Conservation (phyloP, 2,329 filamentous ascomycete species). For the Colletotrichum chrysophilum region DNA sequence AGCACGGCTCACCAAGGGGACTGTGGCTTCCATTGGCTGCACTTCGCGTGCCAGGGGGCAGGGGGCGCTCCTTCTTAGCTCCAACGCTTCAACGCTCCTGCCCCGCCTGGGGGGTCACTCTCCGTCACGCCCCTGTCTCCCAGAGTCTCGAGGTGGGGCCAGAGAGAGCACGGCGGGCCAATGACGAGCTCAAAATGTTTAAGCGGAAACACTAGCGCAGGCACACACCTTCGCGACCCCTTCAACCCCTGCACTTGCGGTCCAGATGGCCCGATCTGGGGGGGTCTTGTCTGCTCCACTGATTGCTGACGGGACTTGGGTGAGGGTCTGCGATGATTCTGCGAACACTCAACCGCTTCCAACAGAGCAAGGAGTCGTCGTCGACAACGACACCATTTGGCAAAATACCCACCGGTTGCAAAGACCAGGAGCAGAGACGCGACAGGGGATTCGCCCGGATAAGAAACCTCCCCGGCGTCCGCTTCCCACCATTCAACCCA, state of each 20-base stretch:
- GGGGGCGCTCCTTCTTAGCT: neutral
- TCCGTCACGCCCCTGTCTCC: neutral
- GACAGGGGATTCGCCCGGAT: neutral
- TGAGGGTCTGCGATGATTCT: neutral
- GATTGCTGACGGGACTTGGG: neutral
- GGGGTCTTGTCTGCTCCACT: neutral
- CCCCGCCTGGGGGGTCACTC: neutral
- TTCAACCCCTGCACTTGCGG: neutral
- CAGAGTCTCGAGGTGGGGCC: neutral
- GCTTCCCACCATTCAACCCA: neutral
- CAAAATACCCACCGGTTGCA: neutral
- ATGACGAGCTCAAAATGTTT: neutral
- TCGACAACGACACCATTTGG: neutral
- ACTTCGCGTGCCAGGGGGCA: neutral
- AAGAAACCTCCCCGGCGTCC: neutral
- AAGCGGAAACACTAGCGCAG: conserved; percentile 26
- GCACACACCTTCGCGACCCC: conserved; percentile 10
- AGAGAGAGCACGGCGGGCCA: neutral
- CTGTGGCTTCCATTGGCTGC: neutral
- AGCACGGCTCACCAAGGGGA: neutral
- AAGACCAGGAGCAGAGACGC: neutral
- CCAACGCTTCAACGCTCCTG: conserved; percentile 4
- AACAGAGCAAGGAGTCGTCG: neutral
- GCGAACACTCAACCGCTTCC: neutral
- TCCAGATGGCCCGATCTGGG: conserved; percentile 20